Base-by-base conservation (phyloP, 2,329 filamentous ascomycete genomes). In the Colletotrichum viniferum region DNA sequence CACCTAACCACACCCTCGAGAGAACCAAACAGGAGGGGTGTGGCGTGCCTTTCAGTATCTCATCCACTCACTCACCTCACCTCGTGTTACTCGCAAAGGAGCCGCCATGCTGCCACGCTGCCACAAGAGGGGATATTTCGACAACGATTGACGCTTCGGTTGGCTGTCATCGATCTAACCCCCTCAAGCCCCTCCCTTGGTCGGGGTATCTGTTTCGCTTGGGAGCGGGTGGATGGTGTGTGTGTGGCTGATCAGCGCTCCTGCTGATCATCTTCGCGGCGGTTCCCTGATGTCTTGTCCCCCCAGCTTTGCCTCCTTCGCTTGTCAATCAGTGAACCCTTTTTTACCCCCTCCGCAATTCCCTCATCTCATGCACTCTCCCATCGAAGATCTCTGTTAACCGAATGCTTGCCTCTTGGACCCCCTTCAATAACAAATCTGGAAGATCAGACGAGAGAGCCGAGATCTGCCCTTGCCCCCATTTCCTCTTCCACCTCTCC, bases 211-310 rank as follows among this genome's bases (percentile, higher is more conserved):
- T 26, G 43, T 36, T 21, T 55, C 21, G 36, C 21, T 58, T 67
- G 52, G 30, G 68, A 28, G 34, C 10, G 14, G 58, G 21, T 24
- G 12, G 55, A 24, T 24, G 13, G 38, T 7, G 30, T 21, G 69
- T 64, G 48, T 61, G 61, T 71, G 72, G 68, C 72, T 67, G 66
- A 73, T 74, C 62, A 43, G 66, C 60, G 48, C 66, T 70, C 26
- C 71, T 73, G 26, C 32, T 70, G 68, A 74, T 74, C 72, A 28
- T 21, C 68, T 43, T 26, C 14, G 36, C 38, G 21, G 66, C 68
- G 14, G 24, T 48, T 61, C 68, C 72, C 61, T 71, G 60, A 66
- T 43, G 24, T 65, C 34, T 55, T 36, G 12, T 26, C 28, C 30
- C 30, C 52, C 21, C 60, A 16, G 55, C 30, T 62, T 69, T 26